A percentile compares a stretch with the other conserved stretches of the same genome.
phyloP scores from a whole-genome alignment of 164 flowering plant species.

The Aristolochia contorta region DNA sequence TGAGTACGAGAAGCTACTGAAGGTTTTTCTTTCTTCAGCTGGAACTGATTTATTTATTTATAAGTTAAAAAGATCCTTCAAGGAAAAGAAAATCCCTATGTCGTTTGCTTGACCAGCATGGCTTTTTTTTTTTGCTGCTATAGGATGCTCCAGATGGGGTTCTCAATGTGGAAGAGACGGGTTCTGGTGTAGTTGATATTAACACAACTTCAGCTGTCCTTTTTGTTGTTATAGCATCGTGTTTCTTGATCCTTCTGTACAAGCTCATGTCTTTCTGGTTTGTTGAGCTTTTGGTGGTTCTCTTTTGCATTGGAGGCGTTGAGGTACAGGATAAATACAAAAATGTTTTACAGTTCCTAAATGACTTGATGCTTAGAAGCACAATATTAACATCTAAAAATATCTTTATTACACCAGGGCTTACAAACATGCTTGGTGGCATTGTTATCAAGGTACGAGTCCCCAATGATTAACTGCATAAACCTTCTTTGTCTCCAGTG shows the following conservation, averaged over 20 bases:
- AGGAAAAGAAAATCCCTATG: not conserved
- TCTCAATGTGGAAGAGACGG: conserved; percentile 21
- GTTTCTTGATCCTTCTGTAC: conserved; percentile 87
- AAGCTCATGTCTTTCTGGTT: conserved; percentile 93
- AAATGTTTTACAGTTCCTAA: not conserved
- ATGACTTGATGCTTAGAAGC: no score
- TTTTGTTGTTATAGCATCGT: conserved; percentile 81
- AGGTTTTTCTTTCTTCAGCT: conserved; percentile 33
- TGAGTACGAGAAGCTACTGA: conserved; percentile 77
- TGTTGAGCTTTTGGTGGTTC: conserved; percentile 83
- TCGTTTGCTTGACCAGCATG: not conserved
- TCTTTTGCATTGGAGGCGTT: conserved; percentile 93
- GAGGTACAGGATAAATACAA: conserved; percentile 48
- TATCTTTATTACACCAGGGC: conserved; percentile 27
- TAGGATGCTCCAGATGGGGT: conserved; percentile 80
- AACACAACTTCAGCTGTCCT: conserved; percentile 70
- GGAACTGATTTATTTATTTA: not conserved
- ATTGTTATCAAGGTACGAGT: conserved; percentile 41
- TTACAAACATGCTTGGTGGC: conserved; percentile 64
- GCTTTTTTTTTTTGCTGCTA: conserved; percentile 1
- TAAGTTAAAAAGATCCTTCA: not conserved
- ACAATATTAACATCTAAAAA: no score
- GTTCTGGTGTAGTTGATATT: conserved; percentile 68
- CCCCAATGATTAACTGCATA: not conserved
- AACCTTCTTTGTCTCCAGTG: no score